Evolutionary conservation across 441 rosid species (phyloP).

Genomic region (Croton setiger): DNA sequence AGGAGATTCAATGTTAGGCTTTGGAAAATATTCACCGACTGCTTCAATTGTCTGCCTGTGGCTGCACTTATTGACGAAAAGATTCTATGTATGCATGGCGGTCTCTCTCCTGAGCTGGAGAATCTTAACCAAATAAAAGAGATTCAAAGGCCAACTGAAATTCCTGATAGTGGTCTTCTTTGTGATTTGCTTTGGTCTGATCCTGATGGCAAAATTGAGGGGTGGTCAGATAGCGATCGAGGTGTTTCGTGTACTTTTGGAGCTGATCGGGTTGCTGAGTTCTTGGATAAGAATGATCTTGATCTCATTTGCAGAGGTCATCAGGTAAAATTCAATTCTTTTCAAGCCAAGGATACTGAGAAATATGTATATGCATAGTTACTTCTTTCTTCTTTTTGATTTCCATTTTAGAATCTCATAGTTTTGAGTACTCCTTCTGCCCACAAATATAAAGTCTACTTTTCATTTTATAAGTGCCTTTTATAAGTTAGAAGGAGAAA

Average conservation of each 20-base stretch:
- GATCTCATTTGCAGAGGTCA: constrained; percentile 97
- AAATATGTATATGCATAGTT: not conserved
- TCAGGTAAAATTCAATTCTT: constrained; percentile 61
- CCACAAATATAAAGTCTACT: too few species aligned
- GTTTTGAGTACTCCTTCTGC: too few species aligned
- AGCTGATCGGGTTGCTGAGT: constrained; percentile 69
- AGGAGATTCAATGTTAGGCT: constrained; percentile 93
- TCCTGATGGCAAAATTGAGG: constrained; percentile 71
- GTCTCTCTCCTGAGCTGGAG: constrained; percentile 83
- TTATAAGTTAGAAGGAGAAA: too few species aligned
- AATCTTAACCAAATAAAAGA: constrained; percentile 70
- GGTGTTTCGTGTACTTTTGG: constrained; percentile 97
- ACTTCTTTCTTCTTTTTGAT: not conserved
- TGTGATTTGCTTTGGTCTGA: constrained; percentile 99
- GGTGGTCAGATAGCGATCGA: constrained; percentile 91
- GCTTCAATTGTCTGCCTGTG: constrained; percentile 92
- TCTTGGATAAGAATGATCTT: constrained; percentile 87
- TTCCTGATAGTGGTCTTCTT: constrained; percentile 91
- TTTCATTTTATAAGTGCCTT: too few species aligned
- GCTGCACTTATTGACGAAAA: constrained; percentile 88
- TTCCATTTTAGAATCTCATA: not conserved
- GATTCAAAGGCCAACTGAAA: constrained; percentile 78
- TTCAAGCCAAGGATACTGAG: not conserved
- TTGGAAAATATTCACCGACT: constrained; percentile 92
- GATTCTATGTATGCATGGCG: constrained; percentile 98